Evolutionary conservation across 2,329 filamentous ascomycete genomes (phyloP), one percentile per base, ranked within the genome.

Genomic region (Colletotrichum spaethianum): DNA sequence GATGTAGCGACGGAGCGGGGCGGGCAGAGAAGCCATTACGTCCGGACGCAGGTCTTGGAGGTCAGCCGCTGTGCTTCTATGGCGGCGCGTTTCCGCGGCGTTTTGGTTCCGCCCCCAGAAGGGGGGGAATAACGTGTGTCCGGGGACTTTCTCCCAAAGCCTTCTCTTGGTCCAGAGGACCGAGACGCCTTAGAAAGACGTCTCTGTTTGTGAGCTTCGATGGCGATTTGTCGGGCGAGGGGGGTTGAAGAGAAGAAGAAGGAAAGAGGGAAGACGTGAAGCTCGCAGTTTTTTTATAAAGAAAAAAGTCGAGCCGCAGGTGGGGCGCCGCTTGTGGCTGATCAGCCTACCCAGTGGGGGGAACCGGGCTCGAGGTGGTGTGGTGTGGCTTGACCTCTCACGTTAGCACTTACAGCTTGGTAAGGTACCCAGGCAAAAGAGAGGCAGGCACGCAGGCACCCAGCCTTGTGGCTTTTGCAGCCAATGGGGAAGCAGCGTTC

Each of bases 61-160:
- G 90, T 94, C 85, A 95, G 93, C 94, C 94, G 94, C 95, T 87
- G 89, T 95, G 95, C 95, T 97, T 97, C 92, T 98, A 95, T 97
- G 96, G 95, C 95, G 95, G 94, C 94, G 95, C 94, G 94, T 98
- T 97, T 97, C 94, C 94, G 94, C 95, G 90, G 83, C 86, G 82
- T 79, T 79, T 72, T 33, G 42, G 18, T 44, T 70, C 79, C 79
- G 80, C 79, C 79, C 77, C 75, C 65, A 75, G 70, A 76, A 81
- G 80, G 78, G 75, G 77, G 79, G 76, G 81, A 88, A 89, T 64
- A 72, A 72, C 70, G 70, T 72, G 86, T 92, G 95, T 98, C 96
- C 96, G 96, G 96, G 96, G 96, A 98, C 96, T 98, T 98, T 98
- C 96, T 98, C 96, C 96, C 95, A 96, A 98, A 98, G 95, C 95